Evolutionary conservation across 306 rosid species (phyloP).

Genomic region (Gastrolobium bilobum): DNA sequence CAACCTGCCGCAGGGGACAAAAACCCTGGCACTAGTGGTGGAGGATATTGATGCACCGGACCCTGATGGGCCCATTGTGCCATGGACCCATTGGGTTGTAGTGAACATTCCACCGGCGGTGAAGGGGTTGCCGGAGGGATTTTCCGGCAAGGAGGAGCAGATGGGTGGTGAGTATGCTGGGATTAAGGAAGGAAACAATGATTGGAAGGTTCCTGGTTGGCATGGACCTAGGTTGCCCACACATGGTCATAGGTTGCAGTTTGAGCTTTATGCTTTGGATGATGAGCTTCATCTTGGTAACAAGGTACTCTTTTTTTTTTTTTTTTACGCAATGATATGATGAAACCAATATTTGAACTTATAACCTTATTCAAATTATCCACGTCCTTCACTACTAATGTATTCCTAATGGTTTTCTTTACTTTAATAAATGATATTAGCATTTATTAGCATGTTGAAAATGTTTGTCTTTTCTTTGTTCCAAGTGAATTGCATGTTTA

Average conservation of each 20-base stretch:
- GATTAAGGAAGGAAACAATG: slow-evolving; percentile 74
- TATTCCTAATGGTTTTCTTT: not conserved
- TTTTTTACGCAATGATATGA: not conserved
- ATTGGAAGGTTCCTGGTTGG: slow-evolving; percentile 83
- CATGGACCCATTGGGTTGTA: slow-evolving; percentile 86
- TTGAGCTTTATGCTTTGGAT: slow-evolving; percentile 86
- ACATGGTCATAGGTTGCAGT: slow-evolving; percentile 75
- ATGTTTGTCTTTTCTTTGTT: not conserved
- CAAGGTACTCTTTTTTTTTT: slow-evolving; percentile 56
- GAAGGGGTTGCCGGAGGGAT: slow-evolving; percentile 79
- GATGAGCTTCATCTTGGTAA: slow-evolving; percentile 69
- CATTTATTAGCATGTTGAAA: not conserved
- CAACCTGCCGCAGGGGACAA: slow-evolving; percentile 75
- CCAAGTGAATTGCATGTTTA: too few relatives aligned
- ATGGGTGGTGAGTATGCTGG: slow-evolving; percentile 59
- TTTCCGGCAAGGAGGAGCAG: slow-evolving; percentile 71
- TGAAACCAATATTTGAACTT: too few relatives aligned
- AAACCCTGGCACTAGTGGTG: slow-evolving; percentile 71
- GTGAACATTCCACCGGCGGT: slow-evolving; percentile 66
- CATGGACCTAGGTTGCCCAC: slow-evolving; percentile 70
- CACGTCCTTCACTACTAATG: too few relatives aligned
- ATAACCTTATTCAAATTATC: too few relatives aligned
- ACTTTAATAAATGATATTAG: too few relatives aligned
- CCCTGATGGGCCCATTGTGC: slow-evolving; percentile 64
- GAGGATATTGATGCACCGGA: slow-evolving; percentile 86